Evolutionary conservation across 164 flowering plant genomes (phyloP), one percentile per base, ranked within the genome.

Genomic region (Vitis rupestris): DNA sequence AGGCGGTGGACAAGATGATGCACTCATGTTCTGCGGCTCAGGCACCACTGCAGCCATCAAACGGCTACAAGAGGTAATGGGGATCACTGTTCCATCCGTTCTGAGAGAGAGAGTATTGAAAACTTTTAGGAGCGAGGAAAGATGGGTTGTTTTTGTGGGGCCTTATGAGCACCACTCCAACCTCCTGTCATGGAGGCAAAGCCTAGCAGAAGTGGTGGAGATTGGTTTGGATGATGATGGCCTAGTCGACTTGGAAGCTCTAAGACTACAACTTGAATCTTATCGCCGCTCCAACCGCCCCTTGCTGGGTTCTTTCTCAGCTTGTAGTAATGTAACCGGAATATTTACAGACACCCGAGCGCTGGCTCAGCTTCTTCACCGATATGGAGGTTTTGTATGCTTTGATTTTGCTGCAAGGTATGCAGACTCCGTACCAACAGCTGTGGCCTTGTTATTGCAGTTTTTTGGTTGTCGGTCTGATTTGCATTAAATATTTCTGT

Each of bases 261-360:
- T 92, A 3, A 61, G 65, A 37, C 10, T 8, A 1, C 75, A 80
- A 9, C 86, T 92, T 5, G 71, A 77, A 23, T 48, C 60, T 3
- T 79, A 68, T 48, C 76, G 76, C 14, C n/a, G 12, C 49, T 57
- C 77, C n/a, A 79, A 79, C n/a, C 66, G 90, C 11, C 94, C 93
- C 0, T 70, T 88, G 72, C 57, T 93, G n/a, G 94, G 90, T 3
- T 90, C 98, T 6, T 90, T 92, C 81, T 90, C 94, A 0, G 91
- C 93, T 58, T 92, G 96, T 63, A 90, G 96, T 64, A 90, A 92
- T 56, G 94, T 90, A 44, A 85, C 94, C 1, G 94, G 98, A 31
- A 81, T 84, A 19, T 68, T 48, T 53, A 53, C 86, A 0, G 85
- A 89, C 64, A 88, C 96, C 0, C 61, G 87, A 51, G 82, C 79